Base-by-base conservation (phyloP, 768 basidiomycete genomes). In the Termitomyces sp. region DNA sequence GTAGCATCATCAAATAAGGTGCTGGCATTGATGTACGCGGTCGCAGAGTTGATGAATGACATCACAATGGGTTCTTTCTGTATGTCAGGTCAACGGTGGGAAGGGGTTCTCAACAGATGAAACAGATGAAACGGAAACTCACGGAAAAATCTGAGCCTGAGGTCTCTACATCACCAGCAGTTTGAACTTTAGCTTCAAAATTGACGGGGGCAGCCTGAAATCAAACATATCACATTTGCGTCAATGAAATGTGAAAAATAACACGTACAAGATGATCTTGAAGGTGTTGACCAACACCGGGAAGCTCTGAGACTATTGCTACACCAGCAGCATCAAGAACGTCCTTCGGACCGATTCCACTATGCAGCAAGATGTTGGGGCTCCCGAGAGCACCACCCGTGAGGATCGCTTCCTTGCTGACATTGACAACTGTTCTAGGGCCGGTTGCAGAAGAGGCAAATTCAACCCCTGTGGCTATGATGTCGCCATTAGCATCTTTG, bases 11-110 rank as follows among this genome's bases (percentile, higher is more conserved):
- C 74, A 56, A 83, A 71, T 31, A 82, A 73, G 32, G 66, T 67
- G 35, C 77, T 75, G 56, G 75, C 69, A 67, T 84, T 84, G 60
- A 77, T 73, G 63, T 84, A 88, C 7, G 80, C 80, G 36, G 81
- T 81, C 4, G 84, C 85, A 32, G 81, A 77, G 72, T 86, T 88
- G 64, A 86, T 73, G 65, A 79, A 82, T 3, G 83, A 85, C 15
- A 76, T 61, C 66, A 81, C 82, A 52, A 68, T 66, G 2, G 70
- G 50, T 7, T 69, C 60, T 52, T 63, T 66, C 66, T 73, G 40
- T 36, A 25, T 3, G 41, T 22, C 3, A 27, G 12, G 39, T n/a
- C 18, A 13, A 18, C 25, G 18, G 15, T 50, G 6, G 45, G 25
- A 23, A 44, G 27, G 12, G 5, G 9, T 53, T 7, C n/a, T n/a